Evolutionary conservation across 1,284 basidiomycete genomes (phyloP).

Genomic region (Abortiporus biennis): DNA sequence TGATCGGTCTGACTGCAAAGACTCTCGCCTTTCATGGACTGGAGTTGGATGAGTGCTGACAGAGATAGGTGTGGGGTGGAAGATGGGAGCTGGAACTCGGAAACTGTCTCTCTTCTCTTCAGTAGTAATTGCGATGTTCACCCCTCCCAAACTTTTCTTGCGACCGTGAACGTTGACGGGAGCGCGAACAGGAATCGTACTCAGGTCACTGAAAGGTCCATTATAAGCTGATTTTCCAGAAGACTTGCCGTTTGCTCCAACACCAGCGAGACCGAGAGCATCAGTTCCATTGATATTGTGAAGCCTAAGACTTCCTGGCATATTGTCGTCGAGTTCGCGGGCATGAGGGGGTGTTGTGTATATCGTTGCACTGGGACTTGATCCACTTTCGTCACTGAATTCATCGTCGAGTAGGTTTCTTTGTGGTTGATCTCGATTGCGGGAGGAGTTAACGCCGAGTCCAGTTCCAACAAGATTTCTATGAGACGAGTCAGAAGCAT

Average conservation of each 20-base stretch:
- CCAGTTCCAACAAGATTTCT: conserved; percentile 15
- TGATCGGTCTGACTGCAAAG: conserved; percentile 36
- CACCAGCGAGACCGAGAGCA: conserved; percentile 15
- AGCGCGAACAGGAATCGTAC: too few relatives aligned
- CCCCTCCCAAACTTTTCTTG: conserved; percentile 13
- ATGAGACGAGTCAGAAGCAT: conserved; percentile 8
- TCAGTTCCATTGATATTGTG: too few relatives aligned
- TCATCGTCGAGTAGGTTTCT: conserved; percentile 17
- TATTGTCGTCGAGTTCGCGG: conserved; percentile 3
- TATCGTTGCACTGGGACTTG: neutral
- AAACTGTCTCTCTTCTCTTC: conserved; percentile 16
- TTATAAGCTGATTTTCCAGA: conserved; percentile 11
- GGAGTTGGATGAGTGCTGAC: conserved; percentile 20
- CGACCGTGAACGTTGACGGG: conserved; percentile 12
- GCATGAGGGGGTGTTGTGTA: neutral
- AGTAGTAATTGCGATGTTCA: conserved; percentile 15
- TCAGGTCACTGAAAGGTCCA: conserved; percentile 18
- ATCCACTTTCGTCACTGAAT: neutral
- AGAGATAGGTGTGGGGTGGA: conserved; percentile 10
- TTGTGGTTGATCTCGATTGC: neutral
- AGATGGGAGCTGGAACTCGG: too few relatives aligned
- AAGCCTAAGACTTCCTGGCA: too few relatives aligned
- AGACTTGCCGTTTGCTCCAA: conserved; percentile 13
- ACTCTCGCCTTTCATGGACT: too few relatives aligned
- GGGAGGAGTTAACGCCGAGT: conserved; percentile 11